phyloP scores from a whole-genome alignment of 371 early-diverging fungal genomes.

The Blakeslea trispora region DNA sequence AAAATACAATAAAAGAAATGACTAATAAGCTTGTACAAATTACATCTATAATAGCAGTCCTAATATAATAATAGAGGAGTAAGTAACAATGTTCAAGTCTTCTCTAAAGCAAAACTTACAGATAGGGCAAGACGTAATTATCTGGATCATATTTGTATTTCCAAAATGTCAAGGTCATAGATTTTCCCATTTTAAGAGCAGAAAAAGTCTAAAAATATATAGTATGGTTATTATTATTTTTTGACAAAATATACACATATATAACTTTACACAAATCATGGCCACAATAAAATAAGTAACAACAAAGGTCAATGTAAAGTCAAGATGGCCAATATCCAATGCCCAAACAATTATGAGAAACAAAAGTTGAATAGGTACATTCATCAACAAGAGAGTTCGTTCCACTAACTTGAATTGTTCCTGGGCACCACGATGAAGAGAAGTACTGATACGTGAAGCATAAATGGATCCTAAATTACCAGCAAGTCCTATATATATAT shows the following conservation, averaged over 20 bases:
- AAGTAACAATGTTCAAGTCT: slow-evolving; percentile 23
- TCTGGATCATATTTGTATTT: slow-evolving; percentile 76
- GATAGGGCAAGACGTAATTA: slow-evolving; percentile 80
- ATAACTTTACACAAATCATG: slow-evolving; percentile 19
- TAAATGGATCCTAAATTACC: slow-evolving; percentile 88
- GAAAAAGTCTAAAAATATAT: slow-evolving; percentile 37
- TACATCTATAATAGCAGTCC: slow-evolving; percentile 64
- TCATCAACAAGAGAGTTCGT: slow-evolving; percentile 66
- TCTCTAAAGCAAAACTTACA: slow-evolving; percentile 44
- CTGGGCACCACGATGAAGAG: slow-evolving; percentile 65
- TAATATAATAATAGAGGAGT: slow-evolving; percentile 22
- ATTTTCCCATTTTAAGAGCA: slow-evolving; percentile 57
- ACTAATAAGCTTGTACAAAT: slow-evolving; percentile 61
- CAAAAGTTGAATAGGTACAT: slow-evolving; percentile 72
- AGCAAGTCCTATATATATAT: slow-evolving; percentile 37
- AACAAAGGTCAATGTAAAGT: slow-evolving; percentile 40
- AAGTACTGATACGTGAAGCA: slow-evolving; percentile 82
- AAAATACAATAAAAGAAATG: slow-evolving; percentile 52
- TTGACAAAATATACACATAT: background rate
- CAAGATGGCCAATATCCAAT: slow-evolving; percentile 58
- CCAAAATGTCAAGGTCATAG: slow-evolving; percentile 67
- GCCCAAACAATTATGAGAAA: slow-evolving; percentile 64
- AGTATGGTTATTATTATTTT: background rate
- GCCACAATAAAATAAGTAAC: slow-evolving; percentile 49
- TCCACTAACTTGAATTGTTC: slow-evolving; percentile 62